Evolutionary conservation across 1,284 basidiomycete genomes (phyloP).

Genomic region (Leccinum variabile): DNA sequence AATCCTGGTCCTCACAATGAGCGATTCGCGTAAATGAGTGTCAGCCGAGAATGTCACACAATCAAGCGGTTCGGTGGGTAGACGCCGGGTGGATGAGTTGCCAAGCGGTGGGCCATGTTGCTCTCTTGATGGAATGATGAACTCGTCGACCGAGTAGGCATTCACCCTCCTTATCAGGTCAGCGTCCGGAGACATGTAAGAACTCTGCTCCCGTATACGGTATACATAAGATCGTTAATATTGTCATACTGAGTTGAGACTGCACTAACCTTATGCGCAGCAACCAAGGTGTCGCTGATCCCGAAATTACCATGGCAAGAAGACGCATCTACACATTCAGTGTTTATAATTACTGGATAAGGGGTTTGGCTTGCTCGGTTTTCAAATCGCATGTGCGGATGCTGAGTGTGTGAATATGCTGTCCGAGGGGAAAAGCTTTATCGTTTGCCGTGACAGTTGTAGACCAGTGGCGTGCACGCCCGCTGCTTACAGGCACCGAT

Average conservation of each 20-base stretch:
- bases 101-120: neutral
- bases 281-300: neutral
- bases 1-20: neutral
- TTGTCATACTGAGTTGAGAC: neutral
- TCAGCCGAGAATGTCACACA: slow-evolving; percentile 1
- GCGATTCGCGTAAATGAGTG: neutral
- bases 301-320: neutral
- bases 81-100: neutral
- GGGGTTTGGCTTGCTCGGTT: neutral
- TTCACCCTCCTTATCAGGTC: no score
- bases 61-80: neutral
- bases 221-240: slow-evolving; percentile 15
- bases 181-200: no score
- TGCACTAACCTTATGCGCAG: neutral
- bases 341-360: slow-evolving; percentile 17
- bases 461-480: slow-evolving; percentile 4
- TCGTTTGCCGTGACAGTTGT: neutral
- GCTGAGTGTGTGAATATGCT: slow-evolving; percentile 10
- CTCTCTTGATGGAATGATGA: neutral
- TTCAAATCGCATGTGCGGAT: neutral
- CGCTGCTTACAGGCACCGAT: slow-evolving; percentile 3
- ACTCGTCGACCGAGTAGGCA: neutral
- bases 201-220: neutral
- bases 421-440: neutral
- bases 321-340: neutral